These are phyloP conservation scores for Gyromitra esculenta DNA, from an alignment of 2,329 filamentous ascomycete genomes.

Conservation along the genomic window DNA sequence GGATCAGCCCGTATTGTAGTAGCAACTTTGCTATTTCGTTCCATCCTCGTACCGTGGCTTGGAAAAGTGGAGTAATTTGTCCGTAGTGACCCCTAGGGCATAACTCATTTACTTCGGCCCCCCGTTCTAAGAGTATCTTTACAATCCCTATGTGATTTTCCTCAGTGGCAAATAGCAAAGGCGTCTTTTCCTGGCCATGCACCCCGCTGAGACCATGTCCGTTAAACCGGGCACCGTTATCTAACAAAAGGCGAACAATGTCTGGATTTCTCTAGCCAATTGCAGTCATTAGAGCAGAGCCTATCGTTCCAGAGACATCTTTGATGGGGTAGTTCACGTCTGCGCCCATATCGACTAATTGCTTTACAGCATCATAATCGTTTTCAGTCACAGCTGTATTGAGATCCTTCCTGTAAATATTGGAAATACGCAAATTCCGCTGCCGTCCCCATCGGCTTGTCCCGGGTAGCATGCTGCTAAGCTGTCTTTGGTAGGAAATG, in stretches of 20 bases:
- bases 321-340: constrained; percentile 10
- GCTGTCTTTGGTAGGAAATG: constrained; percentile 9
- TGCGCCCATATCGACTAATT: constrained; percentile 7
- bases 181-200: background rate
- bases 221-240: constrained; percentile 16
- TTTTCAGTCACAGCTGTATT: constrained; percentile 1
- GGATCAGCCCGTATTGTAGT: constrained; percentile 14
- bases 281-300: constrained; percentile 1
- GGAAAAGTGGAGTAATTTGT: background rate
- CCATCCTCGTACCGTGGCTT: background rate
- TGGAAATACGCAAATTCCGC: background rate
- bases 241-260: constrained; percentile 13
- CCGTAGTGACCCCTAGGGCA: background rate
- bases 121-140: constrained; percentile 6
- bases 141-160: background rate
- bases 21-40: background rate
- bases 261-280: background rate
- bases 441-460: background rate
- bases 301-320: background rate
- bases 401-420: background rate
- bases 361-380: constrained; percentile 7
- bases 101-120: constrained; percentile 9
- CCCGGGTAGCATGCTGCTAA: background rate
- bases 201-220: too few species aligned
- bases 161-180: background rate